Evolutionary conservation across 148 eudicot genomes (phyloP).

Genomic region (Gaultheria prostrata): DNA sequence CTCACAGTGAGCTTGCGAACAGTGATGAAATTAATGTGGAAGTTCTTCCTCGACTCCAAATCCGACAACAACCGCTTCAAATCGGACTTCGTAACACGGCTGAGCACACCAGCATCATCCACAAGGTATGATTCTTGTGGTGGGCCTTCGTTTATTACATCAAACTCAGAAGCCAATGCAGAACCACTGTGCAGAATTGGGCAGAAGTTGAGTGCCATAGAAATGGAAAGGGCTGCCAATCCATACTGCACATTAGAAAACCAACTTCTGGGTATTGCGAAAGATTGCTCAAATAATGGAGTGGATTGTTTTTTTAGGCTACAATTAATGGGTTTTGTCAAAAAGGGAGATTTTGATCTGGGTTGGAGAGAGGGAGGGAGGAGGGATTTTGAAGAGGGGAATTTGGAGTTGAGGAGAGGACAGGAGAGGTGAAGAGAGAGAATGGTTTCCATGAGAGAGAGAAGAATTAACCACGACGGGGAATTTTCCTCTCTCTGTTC

Average conservation of each 20-base stretch:
- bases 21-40: slow-evolving; percentile 73
- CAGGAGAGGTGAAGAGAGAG: slow-evolving; percentile 64
- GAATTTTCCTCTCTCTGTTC: background rate
- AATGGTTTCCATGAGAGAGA: slow-evolving; percentile 73
- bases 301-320: slow-evolving; percentile 42
- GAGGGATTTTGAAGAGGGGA: slow-evolving; percentile 23
- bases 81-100: slow-evolving; percentile 79
- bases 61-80: slow-evolving; percentile 78
- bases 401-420: slow-evolving; percentile 49
- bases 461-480: slow-evolving; percentile 21
- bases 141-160: slow-evolving; percentile 80
- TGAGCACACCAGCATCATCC: slow-evolving; percentile 97
- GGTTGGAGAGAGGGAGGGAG: slow-evolving; percentile 24
- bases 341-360: slow-evolving; percentile 30
- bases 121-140: slow-evolving; percentile 78
- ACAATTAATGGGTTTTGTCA: slow-evolving; percentile 49
- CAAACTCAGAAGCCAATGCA: slow-evolving; percentile 83
- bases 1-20: slow-evolving; percentile 89
- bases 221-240: slow-evolving; percentile 74
- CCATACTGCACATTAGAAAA: slow-evolving; percentile 69
- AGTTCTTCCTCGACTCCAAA: slow-evolving; percentile 86
- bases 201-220: slow-evolving; percentile 67
- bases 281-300: slow-evolving; percentile 29
- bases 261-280: slow-evolving; percentile 47
- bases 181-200: slow-evolving; percentile 38